These are phyloP conservation scores for Isabelozyma heimii DNA, from an alignment of 805 yeast species.

Conservation along the genomic window DNA sequence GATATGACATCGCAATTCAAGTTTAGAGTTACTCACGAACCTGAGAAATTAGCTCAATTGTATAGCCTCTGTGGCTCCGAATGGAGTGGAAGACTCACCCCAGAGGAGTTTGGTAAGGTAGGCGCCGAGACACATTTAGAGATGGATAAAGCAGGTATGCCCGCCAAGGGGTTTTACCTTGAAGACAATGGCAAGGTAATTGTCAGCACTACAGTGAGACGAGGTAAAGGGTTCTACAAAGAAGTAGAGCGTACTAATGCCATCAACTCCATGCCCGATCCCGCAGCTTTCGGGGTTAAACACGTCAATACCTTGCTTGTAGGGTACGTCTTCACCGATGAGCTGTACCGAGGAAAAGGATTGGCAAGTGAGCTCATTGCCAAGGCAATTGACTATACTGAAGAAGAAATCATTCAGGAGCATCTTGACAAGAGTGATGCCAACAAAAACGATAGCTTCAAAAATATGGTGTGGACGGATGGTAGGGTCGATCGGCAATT, in stretches of 20 bases:
- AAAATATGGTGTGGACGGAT: conserved; percentile 26
- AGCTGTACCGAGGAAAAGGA: conserved; percentile 25
- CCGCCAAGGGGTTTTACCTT: conserved; percentile 23
- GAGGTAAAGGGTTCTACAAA: conserved; percentile 25
- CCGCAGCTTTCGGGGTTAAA: conserved; percentile 29
- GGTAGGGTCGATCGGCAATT: conserved; percentile 26
- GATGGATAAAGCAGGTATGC: conserved; percentile 13
- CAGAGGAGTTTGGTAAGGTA: conserved; percentile 18
- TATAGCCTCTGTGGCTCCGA: conserved; percentile 21
- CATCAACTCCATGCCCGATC: conserved; percentile 28
- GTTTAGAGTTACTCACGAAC: conserved; percentile 15
- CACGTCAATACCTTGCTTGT: conserved; percentile 24
- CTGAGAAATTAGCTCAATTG: conserved; percentile 16
- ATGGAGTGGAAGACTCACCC: conserved; percentile 18
- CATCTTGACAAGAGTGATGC: conserved; percentile 19
- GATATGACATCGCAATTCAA: background rate
- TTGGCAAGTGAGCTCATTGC: conserved; percentile 24
- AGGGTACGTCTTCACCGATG: conserved; percentile 24
- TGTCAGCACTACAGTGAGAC: conserved; percentile 20
- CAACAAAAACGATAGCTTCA: conserved; percentile 26
- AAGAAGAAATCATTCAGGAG: conserved; percentile 24
- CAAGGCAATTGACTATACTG: conserved; percentile 28
- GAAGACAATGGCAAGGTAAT: conserved; percentile 21
- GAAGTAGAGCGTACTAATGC: conserved; percentile 21
- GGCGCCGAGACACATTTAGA: conserved; percentile 2